phyloP scores from a whole-genome alignment of 371 early-diverging fungal genomes.

The Mortierella sp. region DNA sequence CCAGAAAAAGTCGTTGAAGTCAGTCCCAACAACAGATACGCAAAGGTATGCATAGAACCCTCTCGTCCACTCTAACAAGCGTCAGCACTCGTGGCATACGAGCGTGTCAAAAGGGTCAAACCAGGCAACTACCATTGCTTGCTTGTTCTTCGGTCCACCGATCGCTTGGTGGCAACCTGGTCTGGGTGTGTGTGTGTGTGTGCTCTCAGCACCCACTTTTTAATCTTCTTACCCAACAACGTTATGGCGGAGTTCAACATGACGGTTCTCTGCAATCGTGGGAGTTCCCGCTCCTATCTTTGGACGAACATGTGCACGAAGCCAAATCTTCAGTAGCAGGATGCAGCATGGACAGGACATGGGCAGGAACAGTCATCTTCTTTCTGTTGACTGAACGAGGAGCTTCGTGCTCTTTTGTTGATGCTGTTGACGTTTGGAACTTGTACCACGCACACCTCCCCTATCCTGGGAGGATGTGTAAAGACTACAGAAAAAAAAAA shows the following conservation, averaged over 20 bases:
- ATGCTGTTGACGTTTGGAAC: constrained; percentile 1
- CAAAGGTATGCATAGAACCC: constrained; percentile 57
- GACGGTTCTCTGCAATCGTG: too few species aligned
- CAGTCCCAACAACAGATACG: constrained; percentile 78
- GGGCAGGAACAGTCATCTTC: neutral
- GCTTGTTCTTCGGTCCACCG: too few species aligned
- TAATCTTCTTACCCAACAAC: too few species aligned
- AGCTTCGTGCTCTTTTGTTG: constrained; percentile 21
- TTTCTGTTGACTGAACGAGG: constrained; percentile 5
- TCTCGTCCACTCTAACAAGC: neutral
- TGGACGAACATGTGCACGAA: too few species aligned
- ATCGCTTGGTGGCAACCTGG: neutral
- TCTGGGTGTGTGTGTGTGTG: neutral
- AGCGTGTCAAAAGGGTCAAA: too few species aligned
- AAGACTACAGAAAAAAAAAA: constrained; percentile 15
- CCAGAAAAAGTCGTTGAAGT: constrained; percentile 77
- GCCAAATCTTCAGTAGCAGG: constrained; percentile 1
- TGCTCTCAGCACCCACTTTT: neutral
- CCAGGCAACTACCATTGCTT: too few species aligned
- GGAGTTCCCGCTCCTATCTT: too few species aligned
- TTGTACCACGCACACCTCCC: constrained; percentile 14
- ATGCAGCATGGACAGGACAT: neutral
- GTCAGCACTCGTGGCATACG: neutral
- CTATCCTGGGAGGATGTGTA: constrained; percentile 3
- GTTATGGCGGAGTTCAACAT: too few species aligned